Conservation (phyloP, 768 basidiomycete genomes). For the Suillus variegatus region DNA sequence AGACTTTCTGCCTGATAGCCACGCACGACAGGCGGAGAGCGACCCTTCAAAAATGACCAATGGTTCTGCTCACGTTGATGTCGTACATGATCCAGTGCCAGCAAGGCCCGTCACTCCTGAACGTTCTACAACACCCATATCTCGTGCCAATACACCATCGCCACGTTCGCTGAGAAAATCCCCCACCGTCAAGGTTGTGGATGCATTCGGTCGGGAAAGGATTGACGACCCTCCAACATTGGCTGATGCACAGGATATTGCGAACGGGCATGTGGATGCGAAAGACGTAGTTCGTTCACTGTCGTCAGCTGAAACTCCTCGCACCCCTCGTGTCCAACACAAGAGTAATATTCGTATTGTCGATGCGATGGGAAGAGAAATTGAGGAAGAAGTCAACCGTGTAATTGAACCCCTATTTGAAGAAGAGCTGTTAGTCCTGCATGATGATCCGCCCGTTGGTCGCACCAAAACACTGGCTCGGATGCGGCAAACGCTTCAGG, state of each 20-base stretch:
- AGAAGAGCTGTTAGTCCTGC: conserved; percentile 22
- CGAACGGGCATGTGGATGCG: conserved; percentile 20
- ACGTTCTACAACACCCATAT: conserved; percentile 22
- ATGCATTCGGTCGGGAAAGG: conserved; percentile 65
- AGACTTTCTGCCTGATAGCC: background rate
- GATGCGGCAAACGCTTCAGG: conserved; percentile 58
- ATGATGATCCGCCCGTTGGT: conserved; percentile 25
- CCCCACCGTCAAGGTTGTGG: conserved; percentile 62
- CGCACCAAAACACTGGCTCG: conserved; percentile 56
- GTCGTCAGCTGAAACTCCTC: conserved; percentile 14
- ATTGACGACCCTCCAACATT: conserved; percentile 15
- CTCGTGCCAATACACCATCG: conserved; percentile 26
- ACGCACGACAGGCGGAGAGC: background rate
- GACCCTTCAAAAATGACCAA: background rate
- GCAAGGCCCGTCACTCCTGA: conserved; percentile 25
- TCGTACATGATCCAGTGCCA: conserved; percentile 3
- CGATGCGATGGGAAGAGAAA: conserved; percentile 69
- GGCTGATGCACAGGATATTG: background rate
- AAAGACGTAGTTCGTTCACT: conserved; percentile 16
- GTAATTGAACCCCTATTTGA: conserved; percentile 20
- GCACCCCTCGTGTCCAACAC: conserved; percentile 26
- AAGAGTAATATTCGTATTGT: conserved; percentile 56
- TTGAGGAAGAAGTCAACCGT: conserved; percentile 36
- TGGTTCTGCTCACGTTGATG: conserved; percentile 12
- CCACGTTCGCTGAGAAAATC: conserved; percentile 46